Evolutionary conservation across 75 land plant genomes (phyloP), one percentile per base, ranked within the genome.

Genomic region (Isoetes taiwanensis): DNA sequence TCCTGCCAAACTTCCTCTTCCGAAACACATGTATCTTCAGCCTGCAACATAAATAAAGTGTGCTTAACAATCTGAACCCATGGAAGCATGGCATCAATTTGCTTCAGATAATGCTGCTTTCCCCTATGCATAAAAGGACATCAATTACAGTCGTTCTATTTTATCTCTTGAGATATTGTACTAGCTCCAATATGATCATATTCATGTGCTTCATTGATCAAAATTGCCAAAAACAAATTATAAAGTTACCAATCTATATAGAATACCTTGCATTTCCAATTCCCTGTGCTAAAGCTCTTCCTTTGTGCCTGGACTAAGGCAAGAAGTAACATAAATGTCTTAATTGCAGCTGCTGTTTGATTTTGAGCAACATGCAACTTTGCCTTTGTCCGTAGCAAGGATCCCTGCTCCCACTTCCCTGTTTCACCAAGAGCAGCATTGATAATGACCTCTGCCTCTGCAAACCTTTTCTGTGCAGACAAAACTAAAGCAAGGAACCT

Each of bases 391-490:
- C 72, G 62, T 28, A 85, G 55, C 37, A 85, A 58, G 23, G 72
- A 73, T 24, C 76, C 62, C 19, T 69, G 78, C 34, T 79, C 80
- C 48, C 48, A 34, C 26, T 58, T 66, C 35, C 64, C 90, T 27
- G 69, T 56, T 58, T 85, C 80, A 35, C 79, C 80, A 31, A 82
- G 58, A 28, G 86, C 83, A 74, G 85, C 66, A 57, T 85, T 74
- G 17, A 79, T 57, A 12, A 85, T 57, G 23, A 66, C 30, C 48
- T 83, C 83, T 28, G 90, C 90, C 56, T 85, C 90, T 31, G 52
- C 59, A 23, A 76, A 50, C 19, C 63, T 41, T 57, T 82, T 64
- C 30, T 72, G 70, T 41, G 82, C 80, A 21, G 90, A 82, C 14
- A 66, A 24, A 20, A 74, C 32, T 11, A 79, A 69, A 9, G 86